Evolutionary conservation across 495 filamentous ascomycete species (phyloP).

Genomic region (Corynascus novoguineensis): DNA sequence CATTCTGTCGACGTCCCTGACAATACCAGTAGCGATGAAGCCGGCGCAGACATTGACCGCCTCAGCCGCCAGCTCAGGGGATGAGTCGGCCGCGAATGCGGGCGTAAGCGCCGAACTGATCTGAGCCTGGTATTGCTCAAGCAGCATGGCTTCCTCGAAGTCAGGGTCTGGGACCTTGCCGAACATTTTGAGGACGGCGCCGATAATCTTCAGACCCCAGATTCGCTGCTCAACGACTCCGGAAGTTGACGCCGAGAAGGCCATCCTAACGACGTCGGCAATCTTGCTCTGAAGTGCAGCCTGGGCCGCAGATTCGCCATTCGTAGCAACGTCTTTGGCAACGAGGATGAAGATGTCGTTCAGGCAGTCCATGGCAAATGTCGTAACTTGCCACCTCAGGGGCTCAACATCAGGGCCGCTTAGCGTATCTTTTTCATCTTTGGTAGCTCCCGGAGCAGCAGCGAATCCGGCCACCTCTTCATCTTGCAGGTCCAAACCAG

Average conservation of each 20-base stretch:
- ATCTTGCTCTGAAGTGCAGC: conserved; percentile 73
- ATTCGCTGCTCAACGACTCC: conserved; percentile 84
- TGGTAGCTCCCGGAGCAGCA: conserved; percentile 56
- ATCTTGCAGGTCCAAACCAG: conserved; percentile 73
- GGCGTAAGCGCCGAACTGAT: conserved; percentile 95
- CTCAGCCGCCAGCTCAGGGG: conserved; percentile 87
- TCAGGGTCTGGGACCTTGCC: conserved; percentile 93
- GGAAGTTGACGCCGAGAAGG: conserved; percentile 94
- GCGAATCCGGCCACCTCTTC: conserved; percentile 97
- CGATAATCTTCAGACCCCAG: conserved; percentile 86
- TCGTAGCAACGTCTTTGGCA: conserved; percentile 64
- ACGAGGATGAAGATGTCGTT: conserved; percentile 73
- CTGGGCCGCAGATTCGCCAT: conserved; percentile 65
- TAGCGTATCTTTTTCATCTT: conserved; percentile 57
- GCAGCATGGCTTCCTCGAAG: conserved; percentile 87
- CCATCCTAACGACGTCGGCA: conserved; percentile 92
- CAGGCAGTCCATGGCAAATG: conserved; percentile 90
- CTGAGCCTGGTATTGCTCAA: conserved; percentile 98
- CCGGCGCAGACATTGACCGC: conserved; percentile 96
- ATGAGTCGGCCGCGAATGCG: conserved; percentile 92
- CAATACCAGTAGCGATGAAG: conserved; percentile 95
- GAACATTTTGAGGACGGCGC: conserved; percentile 91
- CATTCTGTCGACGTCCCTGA: conserved; percentile 97
- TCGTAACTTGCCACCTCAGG: conserved; percentile 90
- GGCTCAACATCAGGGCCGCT: conserved; percentile 72